Base-by-base conservation (phyloP, 805 yeast genomes). In the Teunomyces funiuensis region DNA sequence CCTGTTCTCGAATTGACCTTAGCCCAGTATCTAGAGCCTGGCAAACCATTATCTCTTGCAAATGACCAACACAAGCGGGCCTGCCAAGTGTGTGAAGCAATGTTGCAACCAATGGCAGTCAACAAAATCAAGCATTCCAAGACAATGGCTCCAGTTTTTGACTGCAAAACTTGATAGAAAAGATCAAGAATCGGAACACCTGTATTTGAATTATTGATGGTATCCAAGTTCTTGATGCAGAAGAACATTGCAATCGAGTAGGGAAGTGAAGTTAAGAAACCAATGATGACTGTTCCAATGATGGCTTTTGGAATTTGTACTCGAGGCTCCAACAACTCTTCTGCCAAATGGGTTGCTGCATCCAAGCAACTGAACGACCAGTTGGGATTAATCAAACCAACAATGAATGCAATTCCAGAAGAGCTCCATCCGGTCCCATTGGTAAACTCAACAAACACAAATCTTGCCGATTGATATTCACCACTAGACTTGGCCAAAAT, bases 331-430 rank as follows among this genome's bases (percentile, higher is more conserved):
- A 72, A 64, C 27, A 73, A 73, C 54, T 83, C 88, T 54, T 83
- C 89, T 16, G 84, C 80, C 74, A 83, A 71, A 52, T 83, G 88
- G 2, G 87, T 80, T 2, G 87, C 86, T 43, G 81, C 77, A 54
- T 83, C 89, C 37, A 81, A 68, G 49, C 88, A 82, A 19, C 80
- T 72, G 64, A 81, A 82, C 7, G 83, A 77, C 85, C 85, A 83
- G 42, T 79, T 76, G 5, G 87, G 85, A 55, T 82, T 82, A 49
- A 82, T 75, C 36, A 82, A 60, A n/a, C 88, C 88, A n/a, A 80
- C 77, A 42, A 82, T 73, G 55, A 82, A 79, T 0, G 85, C 83
- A 58, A 81, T 73, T 20, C 77, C 86, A 1, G 76, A 49, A 2
- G 76, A 66, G 7, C 65, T 49, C 85, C 86, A 81, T 28, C 87